Base-by-base conservation (phyloP, 2,329 filamentous ascomycete genomes). In the Lasiodiplodia hormozganensis region DNA sequence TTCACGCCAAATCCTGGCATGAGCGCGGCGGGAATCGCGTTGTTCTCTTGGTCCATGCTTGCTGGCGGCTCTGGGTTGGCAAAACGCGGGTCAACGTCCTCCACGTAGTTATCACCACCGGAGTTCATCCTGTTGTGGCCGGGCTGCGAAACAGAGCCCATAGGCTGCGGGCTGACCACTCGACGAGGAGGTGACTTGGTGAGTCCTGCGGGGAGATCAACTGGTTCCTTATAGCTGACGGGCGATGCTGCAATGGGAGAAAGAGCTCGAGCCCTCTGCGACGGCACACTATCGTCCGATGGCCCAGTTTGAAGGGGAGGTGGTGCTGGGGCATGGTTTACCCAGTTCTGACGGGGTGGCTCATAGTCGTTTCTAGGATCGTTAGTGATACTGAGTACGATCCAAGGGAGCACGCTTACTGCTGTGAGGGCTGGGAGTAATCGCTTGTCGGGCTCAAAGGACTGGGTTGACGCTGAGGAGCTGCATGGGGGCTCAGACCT, bases 51-150 rank as follows among this genome's bases (percentile, higher is more conserved):
- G 11, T 66, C 51, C 16, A 66, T 28, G 51, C 5, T 47, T 38
- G 62, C 34, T 10, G 62, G 25, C 16, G 62, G 62, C 3, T 64
- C 31, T 31, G 81, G 80, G 68, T 88, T 86, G 40, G 89, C 91
- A 75, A 97, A 98, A 68, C 90, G 92, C 54, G 95, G 94, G 72
- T 97, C 94, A 14, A 97, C 89, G 77, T 98, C 95, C 84, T 98
- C 96, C 76, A 96, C 97, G 81, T 98, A 98, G 70, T 86, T 81
- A 53, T 83, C 79, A 4, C 38, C 43, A 38, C 57, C 43, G 8
- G 67, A 65, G 21, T 51, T 52, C 51, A 51, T 57, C 34, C 70
- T 56, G n/a, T 12, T 68, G 60, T 28, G 69, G 23, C 53, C 40
- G 14, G 51, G 23, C 62, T 68, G 57, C 36, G 74, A 71, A 21